phyloP scores from a whole-genome alignment of 192 early-diverging fungal species.

The Spinellus fusiger region DNA sequence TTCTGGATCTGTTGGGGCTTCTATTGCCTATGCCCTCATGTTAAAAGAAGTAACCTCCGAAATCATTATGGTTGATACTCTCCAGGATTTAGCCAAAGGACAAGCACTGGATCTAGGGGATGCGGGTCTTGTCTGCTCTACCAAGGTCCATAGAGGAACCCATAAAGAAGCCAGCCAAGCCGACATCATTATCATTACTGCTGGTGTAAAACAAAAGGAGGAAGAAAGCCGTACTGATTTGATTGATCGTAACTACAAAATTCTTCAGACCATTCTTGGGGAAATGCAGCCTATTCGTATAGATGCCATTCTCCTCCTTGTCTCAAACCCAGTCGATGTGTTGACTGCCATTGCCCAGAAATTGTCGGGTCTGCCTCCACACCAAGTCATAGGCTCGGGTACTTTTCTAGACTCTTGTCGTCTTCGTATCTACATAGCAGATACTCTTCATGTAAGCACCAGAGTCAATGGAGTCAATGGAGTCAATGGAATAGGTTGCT shows the following conservation, averaged over 20 bases:
- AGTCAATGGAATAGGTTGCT: constrained; percentile 20
- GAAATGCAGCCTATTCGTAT: constrained; percentile 70
- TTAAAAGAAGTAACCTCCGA: constrained; percentile 64
- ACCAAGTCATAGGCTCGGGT: constrained; percentile 83
- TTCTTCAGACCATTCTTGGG: constrained; percentile 65
- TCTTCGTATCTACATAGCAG: constrained; percentile 53
- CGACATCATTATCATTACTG: constrained; percentile 80
- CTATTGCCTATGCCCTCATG: constrained; percentile 66
- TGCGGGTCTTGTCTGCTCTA: constrained; percentile 64
- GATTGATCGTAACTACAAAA: constrained; percentile 75
- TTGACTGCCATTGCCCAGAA: constrained; percentile 82
- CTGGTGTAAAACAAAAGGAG: constrained; percentile 77
- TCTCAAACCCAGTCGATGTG: constrained; percentile 82
- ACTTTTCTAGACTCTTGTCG: constrained; percentile 77
- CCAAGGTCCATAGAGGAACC: constrained; percentile 52
- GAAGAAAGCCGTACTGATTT: constrained; percentile 67
- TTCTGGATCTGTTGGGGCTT: constrained; percentile 71
- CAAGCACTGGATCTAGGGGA: constrained; percentile 83
- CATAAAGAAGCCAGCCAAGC: constrained; percentile 72
- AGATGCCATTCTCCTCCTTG: constrained; percentile 65
- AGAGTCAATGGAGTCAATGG: neutral
- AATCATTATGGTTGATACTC: constrained; percentile 69
- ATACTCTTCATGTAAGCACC: constrained; percentile 30
- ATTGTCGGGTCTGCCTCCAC: constrained; percentile 65
- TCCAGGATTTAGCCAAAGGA: constrained; percentile 56